phyloP scores from a whole-genome alignment of 2,329 filamentous ascomycete genomes.

The Colletotrichum theobromicola region DNA sequence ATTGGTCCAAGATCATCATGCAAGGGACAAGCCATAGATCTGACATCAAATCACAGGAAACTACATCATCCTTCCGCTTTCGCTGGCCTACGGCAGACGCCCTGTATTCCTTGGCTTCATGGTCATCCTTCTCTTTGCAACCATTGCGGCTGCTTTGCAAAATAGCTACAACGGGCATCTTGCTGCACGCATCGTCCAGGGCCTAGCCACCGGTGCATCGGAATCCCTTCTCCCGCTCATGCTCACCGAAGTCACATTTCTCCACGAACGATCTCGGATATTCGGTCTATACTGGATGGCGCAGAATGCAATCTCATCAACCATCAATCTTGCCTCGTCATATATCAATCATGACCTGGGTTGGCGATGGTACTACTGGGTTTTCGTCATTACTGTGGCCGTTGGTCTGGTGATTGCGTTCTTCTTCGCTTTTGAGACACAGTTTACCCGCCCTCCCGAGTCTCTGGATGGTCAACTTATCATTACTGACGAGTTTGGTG shows the following conservation, averaged over 20 bases:
- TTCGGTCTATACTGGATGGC: constrained; percentile 44
- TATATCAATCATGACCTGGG: constrained; percentile 38
- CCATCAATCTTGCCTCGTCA: constrained; percentile 36
- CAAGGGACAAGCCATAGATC: background rate
- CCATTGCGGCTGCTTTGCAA: constrained; percentile 37
- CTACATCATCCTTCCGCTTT: constrained; percentile 42
- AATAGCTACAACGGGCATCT: constrained; percentile 40
- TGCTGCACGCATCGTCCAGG: constrained; percentile 38
- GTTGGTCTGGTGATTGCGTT: constrained; percentile 40
- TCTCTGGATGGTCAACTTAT: constrained; percentile 37
- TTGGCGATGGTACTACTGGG: constrained; percentile 48
- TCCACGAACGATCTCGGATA: constrained; percentile 40
- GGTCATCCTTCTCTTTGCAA: constrained; percentile 34
- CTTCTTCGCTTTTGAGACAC: constrained; percentile 44
- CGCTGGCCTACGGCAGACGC: constrained; percentile 41
- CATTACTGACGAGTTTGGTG: constrained; percentile 41
- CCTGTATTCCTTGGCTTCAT: constrained; percentile 37
- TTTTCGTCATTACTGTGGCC: constrained; percentile 38
- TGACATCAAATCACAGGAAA: constrained; percentile 20
- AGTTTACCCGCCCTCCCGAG: constrained; percentile 37
- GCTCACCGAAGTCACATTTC: constrained; percentile 42
- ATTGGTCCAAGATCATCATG: background rate
- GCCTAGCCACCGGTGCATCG: constrained; percentile 40
- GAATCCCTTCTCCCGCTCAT: constrained; percentile 44
- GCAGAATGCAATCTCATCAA: constrained; percentile 37